phyloP scores from a whole-genome alignment of 345 rosid species.

The Boechera stricta region DNA sequence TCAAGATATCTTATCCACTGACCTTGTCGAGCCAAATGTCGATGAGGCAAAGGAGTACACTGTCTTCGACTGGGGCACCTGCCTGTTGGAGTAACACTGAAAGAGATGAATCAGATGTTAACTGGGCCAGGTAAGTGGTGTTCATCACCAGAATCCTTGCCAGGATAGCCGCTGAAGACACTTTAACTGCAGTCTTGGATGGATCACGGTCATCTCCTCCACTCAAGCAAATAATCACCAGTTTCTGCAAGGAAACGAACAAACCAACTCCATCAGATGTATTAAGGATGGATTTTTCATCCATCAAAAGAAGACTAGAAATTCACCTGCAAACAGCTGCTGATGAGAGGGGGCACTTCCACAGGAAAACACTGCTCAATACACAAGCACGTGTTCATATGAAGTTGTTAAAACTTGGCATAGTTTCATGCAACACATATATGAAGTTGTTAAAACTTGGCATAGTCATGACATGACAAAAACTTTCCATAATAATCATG shows the following conservation, averaged over 20 bases:
- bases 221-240: conserved; percentile 78
- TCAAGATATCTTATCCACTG: conserved; percentile 35
- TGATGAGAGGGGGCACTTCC: conserved; percentile 84
- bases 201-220: conserved; percentile 91
- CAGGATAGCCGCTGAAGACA: conserved; percentile 80
- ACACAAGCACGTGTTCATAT: conserved; percentile 23
- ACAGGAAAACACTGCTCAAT: conserved; percentile 78
- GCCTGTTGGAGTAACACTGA: conserved; percentile 73
- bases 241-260: conserved; percentile 60
- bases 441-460: conserved; percentile 26
- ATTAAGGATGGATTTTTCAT: conserved; percentile 17
- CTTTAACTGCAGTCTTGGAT: conserved; percentile 82
- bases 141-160: conserved; percentile 98
- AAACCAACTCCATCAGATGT: conserved; percentile 21
- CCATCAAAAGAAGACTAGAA: conserved; percentile 24
- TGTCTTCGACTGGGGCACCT: conserved; percentile 69
- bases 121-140: conserved; percentile 81
- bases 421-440: conserved; percentile 1
- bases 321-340: conserved; percentile 80
- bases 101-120: conserved; percentile 88
- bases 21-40: conserved; percentile 99
- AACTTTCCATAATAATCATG: neutral
- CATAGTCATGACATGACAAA: conserved; percentile 4
- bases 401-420: conserved; percentile 19
- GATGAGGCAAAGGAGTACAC: conserved; percentile 77